Conservation (phyloP, 495 filamentous ascomycete species). For the Xylaria cubensis region DNA sequence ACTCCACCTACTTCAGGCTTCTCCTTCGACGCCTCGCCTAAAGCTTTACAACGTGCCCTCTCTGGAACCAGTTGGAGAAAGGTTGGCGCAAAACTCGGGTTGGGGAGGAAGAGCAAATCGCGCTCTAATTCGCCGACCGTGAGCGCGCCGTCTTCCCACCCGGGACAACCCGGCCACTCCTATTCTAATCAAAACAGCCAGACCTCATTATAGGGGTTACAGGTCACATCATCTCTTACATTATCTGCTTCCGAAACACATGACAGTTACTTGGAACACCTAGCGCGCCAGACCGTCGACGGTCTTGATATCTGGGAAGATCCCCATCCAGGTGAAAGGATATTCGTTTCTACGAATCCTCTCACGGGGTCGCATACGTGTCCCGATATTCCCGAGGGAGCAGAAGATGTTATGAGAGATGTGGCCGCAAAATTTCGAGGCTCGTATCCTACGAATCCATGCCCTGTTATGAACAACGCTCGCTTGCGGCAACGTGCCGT, state of each 20-base stretch:
- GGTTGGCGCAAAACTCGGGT: conserved; percentile 78
- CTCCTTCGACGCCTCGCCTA: conserved; percentile 58
- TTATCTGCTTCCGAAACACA: conserved; percentile 31
- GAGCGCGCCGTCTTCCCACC: conserved; percentile 48
- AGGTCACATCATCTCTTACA: conserved; percentile 58
- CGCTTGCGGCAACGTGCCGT: conserved; percentile 34
- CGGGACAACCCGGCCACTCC: conserved; percentile 37
- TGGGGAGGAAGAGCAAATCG: conserved; percentile 63
- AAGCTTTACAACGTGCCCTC: conserved; percentile 57
- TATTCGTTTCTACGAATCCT: conserved; percentile 42
- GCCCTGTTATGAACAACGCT: conserved; percentile 35
- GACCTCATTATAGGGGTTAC: conserved; percentile 58
- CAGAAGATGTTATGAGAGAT: conserved; percentile 50
- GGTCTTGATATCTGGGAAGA: conserved; percentile 48
- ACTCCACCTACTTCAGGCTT: conserved; percentile 76
- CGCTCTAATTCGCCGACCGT: conserved; percentile 35
- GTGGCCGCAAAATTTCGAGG: conserved; percentile 60
- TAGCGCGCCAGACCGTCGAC: conserved; percentile 32
- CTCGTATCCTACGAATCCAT: conserved; percentile 33
- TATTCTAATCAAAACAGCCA: conserved; percentile 41
- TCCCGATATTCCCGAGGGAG: conserved; percentile 21
- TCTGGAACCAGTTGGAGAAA: conserved; percentile 79
- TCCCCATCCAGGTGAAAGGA: conserved; percentile 53
- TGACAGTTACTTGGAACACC: conserved; percentile 34
- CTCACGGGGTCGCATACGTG: conserved; percentile 40